Conservation (phyloP, 257 asterid genomes). For the Petrea volubilis region DNA sequence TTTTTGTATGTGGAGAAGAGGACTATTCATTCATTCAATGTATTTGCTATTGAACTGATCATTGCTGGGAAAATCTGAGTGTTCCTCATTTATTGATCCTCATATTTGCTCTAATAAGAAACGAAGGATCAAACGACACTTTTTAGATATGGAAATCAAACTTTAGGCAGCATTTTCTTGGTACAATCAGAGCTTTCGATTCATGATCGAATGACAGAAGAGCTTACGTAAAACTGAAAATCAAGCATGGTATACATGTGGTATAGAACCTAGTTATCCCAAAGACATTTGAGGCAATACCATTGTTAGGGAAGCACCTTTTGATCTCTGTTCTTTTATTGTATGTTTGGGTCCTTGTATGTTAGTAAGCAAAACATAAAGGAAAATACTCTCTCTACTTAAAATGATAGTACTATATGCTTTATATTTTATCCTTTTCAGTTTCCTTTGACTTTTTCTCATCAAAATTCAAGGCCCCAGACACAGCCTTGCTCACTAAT, state of each 20-base stretch:
- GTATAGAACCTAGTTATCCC: neutral
- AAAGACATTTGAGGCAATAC: neutral
- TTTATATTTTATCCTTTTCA: too few relatives aligned
- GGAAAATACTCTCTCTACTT: too few relatives aligned
- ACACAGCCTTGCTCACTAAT: too few relatives aligned
- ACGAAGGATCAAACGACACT: neutral
- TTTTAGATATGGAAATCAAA: neutral
- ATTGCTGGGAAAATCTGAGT: neutral
- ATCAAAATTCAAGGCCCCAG: too few relatives aligned
- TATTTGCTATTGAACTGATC: neutral
- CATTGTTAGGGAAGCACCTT: too few relatives aligned
- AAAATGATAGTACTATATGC: too few relatives aligned
- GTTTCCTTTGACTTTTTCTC: too few relatives aligned
- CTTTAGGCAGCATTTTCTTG: neutral
- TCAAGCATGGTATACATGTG: neutral
- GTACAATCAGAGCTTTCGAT: neutral
- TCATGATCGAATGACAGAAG: neutral
- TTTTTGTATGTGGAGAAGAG: neutral
- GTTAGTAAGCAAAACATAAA: too few relatives aligned
- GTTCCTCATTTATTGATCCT: neutral
- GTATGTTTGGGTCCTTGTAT: too few relatives aligned
- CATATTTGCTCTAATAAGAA: neutral
- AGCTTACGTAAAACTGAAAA: neutral
- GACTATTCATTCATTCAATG: neutral
- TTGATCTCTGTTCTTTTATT: too few relatives aligned